Evolutionary conservation across 352 stramenopile species (phyloP).

Genomic region (Thraustochytrium sp.): DNA sequence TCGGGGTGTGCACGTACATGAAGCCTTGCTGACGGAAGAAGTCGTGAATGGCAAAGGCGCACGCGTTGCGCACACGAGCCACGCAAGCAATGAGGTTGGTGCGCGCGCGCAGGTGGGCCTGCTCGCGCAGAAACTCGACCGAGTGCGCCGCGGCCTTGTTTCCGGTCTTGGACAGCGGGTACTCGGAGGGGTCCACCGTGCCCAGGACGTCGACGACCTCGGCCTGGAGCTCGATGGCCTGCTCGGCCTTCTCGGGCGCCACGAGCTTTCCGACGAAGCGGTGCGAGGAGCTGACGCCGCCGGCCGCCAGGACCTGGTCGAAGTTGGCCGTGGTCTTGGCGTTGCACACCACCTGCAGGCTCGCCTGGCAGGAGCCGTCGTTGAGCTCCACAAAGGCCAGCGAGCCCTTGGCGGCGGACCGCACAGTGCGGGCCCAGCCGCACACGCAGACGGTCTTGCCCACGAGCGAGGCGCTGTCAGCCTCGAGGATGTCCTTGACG

Average conservation of each 20-base stretch:
- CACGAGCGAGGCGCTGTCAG: constrained; percentile 61
- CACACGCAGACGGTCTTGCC: constrained; percentile 80
- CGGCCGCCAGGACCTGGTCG: constrained; percentile 63
- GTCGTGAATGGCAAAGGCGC: constrained; percentile 83
- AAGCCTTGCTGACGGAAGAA: constrained; percentile 87
- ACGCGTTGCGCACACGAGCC: constrained; percentile 83
- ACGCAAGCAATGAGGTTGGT: constrained; percentile 69
- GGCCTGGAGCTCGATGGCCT: constrained; percentile 85
- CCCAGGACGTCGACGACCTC: constrained; percentile 72
- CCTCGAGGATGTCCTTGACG: constrained; percentile 25
- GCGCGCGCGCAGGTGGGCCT: constrained; percentile 83
- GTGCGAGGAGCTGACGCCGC: constrained; percentile 61
- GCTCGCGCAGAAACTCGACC: constrained; percentile 84
- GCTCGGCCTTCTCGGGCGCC: constrained; percentile 74
- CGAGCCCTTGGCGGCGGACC: constrained; percentile 73
- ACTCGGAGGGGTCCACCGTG: constrained; percentile 70
- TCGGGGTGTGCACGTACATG: constrained; percentile 87
- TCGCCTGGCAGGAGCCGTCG: constrained; percentile 79
- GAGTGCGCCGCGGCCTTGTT: constrained; percentile 60
- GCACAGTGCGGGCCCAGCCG: constrained; percentile 85
- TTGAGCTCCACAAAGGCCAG: constrained; percentile 90
- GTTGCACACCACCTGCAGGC: constrained; percentile 67
- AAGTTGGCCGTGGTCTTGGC: constrained; percentile 62
- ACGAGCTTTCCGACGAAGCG: constrained; percentile 71
- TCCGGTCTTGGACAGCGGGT: constrained; percentile 65